Evolutionary conservation across 2,329 filamentous ascomycete species (phyloP), one percentile per base, ranked within the genome.

Genomic region (Ceratocystis huliohia): DNA sequence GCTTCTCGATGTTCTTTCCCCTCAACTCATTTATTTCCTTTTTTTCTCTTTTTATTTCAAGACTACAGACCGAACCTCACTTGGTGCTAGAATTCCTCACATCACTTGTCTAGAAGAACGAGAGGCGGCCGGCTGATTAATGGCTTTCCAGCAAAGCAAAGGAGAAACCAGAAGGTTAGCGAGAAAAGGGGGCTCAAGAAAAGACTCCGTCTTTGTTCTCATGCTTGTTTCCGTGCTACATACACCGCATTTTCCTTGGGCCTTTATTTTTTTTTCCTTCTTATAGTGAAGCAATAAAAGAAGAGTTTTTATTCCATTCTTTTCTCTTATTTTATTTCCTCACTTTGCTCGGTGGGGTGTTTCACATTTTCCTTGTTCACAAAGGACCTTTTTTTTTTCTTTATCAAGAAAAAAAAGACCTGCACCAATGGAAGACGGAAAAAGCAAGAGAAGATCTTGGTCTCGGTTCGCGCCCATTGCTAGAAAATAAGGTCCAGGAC

Each of bases 341-440:
- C 25, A 30, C 28, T 33, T 57, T 2, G 28, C 10, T 17, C 15
- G 6, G 53, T 28, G 30, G 6, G 53, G 30, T 17, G 53, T 63
- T 63, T 63, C 37, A n/a, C 45, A 10, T 46, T 44, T 30, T 63
- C 33, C 33, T 63, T 30, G 61, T 22, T 46, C 4, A 30, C 48
- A 30, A n/a, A 63, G 20, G 22, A 17, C 22, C 17, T 62, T 56
- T 57, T 46, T 30, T 45, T 46, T 67, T 59, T 46, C 56, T 67
- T 65, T 53, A 46, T 63, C 61, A 25, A 45, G 17, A 63, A 62
- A 22, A 28, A 63, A 41, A 45, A 46, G 15, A 63, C 20, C 4
- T 15, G 22, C 61, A 62, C 41, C 4, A 57, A 33, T 17, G 25
- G 8, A 45, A 62, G 30, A 33, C 7, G 20, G 57, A 61, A 20